phyloP scores from a whole-genome alignment of 352 stramenopile genomes.

The Pythium folliculosum region DNA sequence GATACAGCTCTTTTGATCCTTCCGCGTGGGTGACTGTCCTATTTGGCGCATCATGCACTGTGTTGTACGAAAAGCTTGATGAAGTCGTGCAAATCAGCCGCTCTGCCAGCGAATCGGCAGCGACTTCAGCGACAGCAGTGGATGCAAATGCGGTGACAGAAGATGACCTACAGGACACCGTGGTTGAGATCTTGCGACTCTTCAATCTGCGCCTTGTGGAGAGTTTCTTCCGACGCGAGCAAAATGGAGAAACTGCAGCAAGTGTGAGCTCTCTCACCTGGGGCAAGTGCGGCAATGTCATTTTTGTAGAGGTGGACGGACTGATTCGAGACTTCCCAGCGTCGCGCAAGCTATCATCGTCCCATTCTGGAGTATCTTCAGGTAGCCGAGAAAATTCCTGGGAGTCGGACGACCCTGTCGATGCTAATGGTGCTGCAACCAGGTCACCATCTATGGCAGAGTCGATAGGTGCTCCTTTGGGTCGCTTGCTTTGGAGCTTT shows the following conservation, averaged over 20 bases:
- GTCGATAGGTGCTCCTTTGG: conserved; percentile 56
- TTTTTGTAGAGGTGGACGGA: conserved; percentile 81
- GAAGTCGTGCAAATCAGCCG: conserved; percentile 77
- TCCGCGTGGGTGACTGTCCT: conserved; percentile 68
- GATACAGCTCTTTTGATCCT: conserved; percentile 25
- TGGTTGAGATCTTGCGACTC: conserved; percentile 67
- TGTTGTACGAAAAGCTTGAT: conserved; percentile 83
- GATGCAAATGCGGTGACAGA: conserved; percentile 35
- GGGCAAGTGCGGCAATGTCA: conserved; percentile 82
- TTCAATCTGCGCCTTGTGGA: conserved; percentile 82
- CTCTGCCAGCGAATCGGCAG: conserved; percentile 21
- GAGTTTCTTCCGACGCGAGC: conserved; percentile 60
- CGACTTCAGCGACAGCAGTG: background rate
- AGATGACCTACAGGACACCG: conserved; percentile 59
- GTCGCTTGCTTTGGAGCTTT: conserved; percentile 80
- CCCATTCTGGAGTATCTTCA: background rate
- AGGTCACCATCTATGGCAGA: conserved; percentile 37
- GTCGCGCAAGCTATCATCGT: conserved; percentile 45
- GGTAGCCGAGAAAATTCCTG: background rate
- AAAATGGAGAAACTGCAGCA: conserved; percentile 20
- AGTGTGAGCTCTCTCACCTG: conserved; percentile 50
- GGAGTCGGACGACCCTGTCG: conserved; percentile 5
- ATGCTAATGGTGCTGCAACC: background rate
- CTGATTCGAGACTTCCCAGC: conserved; percentile 78
- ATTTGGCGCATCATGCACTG: conserved; percentile 69